Base-by-base conservation (phyloP, 2,329 filamentous ascomycete species). In the Pyrenochaeta sp. region DNA sequence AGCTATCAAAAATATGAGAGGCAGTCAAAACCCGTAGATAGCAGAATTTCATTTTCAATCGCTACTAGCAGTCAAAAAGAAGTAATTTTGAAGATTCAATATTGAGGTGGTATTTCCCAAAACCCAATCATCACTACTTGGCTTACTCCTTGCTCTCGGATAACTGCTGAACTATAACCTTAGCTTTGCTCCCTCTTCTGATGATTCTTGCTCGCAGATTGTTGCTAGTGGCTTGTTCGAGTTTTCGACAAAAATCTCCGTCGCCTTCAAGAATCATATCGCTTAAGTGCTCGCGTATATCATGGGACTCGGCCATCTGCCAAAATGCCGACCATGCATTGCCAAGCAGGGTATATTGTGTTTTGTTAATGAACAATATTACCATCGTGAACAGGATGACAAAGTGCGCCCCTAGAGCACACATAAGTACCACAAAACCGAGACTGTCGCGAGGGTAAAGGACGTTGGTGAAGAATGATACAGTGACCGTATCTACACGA, bases 251-350 rank as follows among this genome's bases (percentile, higher is more conserved):
- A n/a, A n/a, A 23, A 40, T 52, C 49, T 7, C 27, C 33, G n/a
- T n/a, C n/a, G n/a, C n/a, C 18, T 40, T 52, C 17, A 41, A 20
- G 20, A 6, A n/a, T 45, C 20, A 41, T 36, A 9, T 36, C 33
- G 20, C 3, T 21, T 11, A 49, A 15, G 14, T 41, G 17, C 27
- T 44, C 45, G 11, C 9, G 53, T 9, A 53, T n/a, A 11, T 53
- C 37, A 7, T 17, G 36, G 17, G 53, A 56, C 29, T 42, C 40
- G 15, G 53, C 43, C 17, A 56, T 18, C 15, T 56, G 57, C 11
- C 41, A n/a, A 36, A 54, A 56, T 6, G 42, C 44, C 1, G 54
- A 46, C 53, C 54, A 57, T 7, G 43, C 39, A 43, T 57, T 54
- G 12, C 47, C 57, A 15, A 60, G 20, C 6, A 60, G 36, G 9